phyloP scores from a whole-genome alignment of 176 grass and related monocot species.

The Dactylis glomerata region DNA sequence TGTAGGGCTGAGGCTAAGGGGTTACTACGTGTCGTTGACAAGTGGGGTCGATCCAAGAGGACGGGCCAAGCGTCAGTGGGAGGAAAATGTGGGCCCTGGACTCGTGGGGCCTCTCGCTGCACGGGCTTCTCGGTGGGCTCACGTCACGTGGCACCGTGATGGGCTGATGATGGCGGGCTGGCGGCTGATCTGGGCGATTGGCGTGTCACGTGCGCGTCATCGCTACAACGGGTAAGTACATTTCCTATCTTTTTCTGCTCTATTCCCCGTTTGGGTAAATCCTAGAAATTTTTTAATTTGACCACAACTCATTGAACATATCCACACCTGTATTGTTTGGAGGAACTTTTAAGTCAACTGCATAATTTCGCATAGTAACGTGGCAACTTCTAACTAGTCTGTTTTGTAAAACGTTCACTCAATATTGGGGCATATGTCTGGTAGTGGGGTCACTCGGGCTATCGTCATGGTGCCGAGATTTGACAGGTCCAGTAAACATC shows the following conservation, averaged over 20 bases:
- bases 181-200: neutral
- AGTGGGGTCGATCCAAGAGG: neutral
- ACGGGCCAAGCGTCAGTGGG: neutral
- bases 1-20: neutral
- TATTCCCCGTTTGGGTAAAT: neutral
- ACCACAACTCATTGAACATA: too few relatives aligned
- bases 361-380: too few relatives aligned
- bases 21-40: neutral
- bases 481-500: too few relatives aligned
- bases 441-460: too few relatives aligned
- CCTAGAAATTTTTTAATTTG: too few relatives aligned
- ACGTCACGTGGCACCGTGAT: neutral
- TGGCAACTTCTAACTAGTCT: too few relatives aligned
- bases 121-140: neutral
- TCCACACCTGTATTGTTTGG: too few relatives aligned
- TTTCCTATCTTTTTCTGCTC: neutral
- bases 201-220: neutral
- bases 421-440: too few relatives aligned
- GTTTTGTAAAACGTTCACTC: too few relatives aligned
- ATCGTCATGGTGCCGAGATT: too few relatives aligned
- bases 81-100: neutral
- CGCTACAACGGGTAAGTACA: neutral
- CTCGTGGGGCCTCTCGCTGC: neutral
- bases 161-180: neutral
- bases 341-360: too few relatives aligned